Base-by-base conservation (phyloP, 352 stramenopile species). In the Phytophthora hybrid region DNA sequence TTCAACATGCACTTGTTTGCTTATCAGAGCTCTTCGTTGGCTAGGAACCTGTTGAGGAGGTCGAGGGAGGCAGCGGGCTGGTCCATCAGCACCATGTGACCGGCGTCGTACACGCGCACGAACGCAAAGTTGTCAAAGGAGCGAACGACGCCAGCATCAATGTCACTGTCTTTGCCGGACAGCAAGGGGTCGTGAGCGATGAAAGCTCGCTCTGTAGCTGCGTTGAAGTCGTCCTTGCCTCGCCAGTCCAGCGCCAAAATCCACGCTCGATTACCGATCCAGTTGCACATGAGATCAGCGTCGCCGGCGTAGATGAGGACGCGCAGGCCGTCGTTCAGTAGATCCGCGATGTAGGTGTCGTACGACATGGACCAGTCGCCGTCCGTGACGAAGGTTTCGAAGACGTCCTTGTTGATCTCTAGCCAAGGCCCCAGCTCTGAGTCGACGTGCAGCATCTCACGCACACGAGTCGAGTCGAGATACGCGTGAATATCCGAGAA, bases 11-110 rank as follows among this genome's bases (percentile, higher is more conserved):
- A 29, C 23, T 26, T 26, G 23, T 6, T 41, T 41, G 34, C 34
- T 49, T 21, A 19, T 49, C 41, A 49, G 41, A 49, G 41, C 41
- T 54, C 57, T 58, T 66, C 67, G 63, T 91, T 85, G 58, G 77
- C 75, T 41, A 91, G 86, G 76, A 90, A 90, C 18, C 66, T 73
- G 49, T 81, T 78, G 56, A 90, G 78, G 66, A 90, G 75, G 32
- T 81, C 73, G 32, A 87, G 65, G 14, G 78, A 70, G 21, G 71
- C 78, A 7, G 61, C 71, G n/a, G 82, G 82, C 32, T 89, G 79
- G 19, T 87, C 76, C 21, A 69, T 83, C 5, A 81, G 77, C 23
- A 87, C 83, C 80, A 88, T 86, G 70, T 91, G 83, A 14, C 82
- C 80, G 5, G 82, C 80, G 21, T 88, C 79, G 58, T 78, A 86